These are phyloP conservation scores for Pseudopyricularia javanii DNA, from an alignment of 2,329 filamentous ascomycete species.

Conservation along the genomic window DNA sequence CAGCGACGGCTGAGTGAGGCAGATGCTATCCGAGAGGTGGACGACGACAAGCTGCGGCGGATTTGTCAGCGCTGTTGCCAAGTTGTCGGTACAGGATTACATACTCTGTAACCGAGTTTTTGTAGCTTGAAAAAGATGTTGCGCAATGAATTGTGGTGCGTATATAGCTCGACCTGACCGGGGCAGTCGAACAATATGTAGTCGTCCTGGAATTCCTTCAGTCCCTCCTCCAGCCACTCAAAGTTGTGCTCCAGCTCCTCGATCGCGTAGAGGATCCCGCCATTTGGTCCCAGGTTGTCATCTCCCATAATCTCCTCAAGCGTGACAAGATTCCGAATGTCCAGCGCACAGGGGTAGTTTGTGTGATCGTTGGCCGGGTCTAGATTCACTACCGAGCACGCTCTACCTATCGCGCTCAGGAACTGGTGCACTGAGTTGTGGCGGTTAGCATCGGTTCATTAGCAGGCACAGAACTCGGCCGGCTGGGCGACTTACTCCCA, in stretches of 20 bases:
- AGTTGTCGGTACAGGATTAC: conserved; percentile 16
- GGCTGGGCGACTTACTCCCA: conserved; percentile 51
- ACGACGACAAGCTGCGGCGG: conserved; percentile 68
- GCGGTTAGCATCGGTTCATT: not conserved
- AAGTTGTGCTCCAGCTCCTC: conserved; percentile 92
- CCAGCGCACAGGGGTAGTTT: conserved; percentile 77
- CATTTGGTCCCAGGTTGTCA: conserved; percentile 83
- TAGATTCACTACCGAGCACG: conserved; percentile 90
- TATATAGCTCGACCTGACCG: conserved; percentile 93
- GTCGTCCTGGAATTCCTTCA: conserved; percentile 74
- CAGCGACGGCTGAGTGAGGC: conserved; percentile 81
- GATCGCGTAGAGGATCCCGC: conserved; percentile 81
- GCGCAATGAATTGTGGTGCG: conserved; percentile 81
- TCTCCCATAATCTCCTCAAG: conserved; percentile 92
- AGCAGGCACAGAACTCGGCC: conserved; percentile 1
- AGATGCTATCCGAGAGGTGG: conserved; percentile 89
- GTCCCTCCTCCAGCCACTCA: conserved; percentile 75
- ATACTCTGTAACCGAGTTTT: conserved; percentile 82
- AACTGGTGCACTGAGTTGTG: conserved; percentile 72
- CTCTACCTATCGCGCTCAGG: conserved; percentile 85
- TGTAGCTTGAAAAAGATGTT: conserved; percentile 87
- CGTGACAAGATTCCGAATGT: conserved; percentile 79
- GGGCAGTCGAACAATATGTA: conserved; percentile 95
- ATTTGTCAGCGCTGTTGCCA: conserved; percentile 11
- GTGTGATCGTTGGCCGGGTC: conserved; percentile 94